Base-by-base conservation (phyloP, 495 filamentous ascomycete genomes). In the Extremus antarcticus region DNA sequence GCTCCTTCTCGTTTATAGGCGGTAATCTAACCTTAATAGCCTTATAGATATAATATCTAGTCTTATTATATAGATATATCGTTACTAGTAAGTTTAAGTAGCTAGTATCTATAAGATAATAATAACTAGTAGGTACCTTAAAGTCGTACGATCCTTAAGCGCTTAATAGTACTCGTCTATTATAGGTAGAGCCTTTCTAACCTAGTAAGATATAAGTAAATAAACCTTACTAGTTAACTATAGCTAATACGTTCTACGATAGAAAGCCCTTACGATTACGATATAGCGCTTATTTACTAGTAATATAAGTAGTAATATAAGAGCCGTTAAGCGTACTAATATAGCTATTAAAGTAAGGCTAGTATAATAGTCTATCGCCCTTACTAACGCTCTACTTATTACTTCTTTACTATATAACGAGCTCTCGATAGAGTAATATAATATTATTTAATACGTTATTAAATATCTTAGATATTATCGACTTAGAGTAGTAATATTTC, bases 201-300 rank as follows among this genome's bases (percentile, higher is more conserved):
- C 43, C 15, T n/a, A 21, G 43, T 47, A 47, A 47, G 9, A 20
- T 21, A 21, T 10, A 47, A 19, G 43, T 47, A 47, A 47, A 47
- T 47, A n/a, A 21, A 8, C 43, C 20, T 9, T 47, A 10, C 9
- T 10, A 47, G 43, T 20, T 21, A 21, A 47, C 20, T 10, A 20
- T 21, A 47, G 43, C 43, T 47, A 47, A 47, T 47, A 47, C 43
- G 20, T 47, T 47, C 20, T 47, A 47, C 19, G 19, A 47, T 47
- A 47, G 43, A 21, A 11, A 47, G 15, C 43, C 19, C 43, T 47
- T 47, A 8, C 20, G 9, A 47, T 47, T 47, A 10, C 19, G 19
- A 8, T 47, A 47, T 47, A 47, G 43, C 13, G 43, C 43, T 47
- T 47, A 47, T 19, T 47, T 21, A 47, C 43, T 47, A 47, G 19